These are phyloP conservation scores for Grosmannia clavigera DNA, from an alignment of 2,329 filamentous ascomycete species.

Conservation along the genomic window DNA sequence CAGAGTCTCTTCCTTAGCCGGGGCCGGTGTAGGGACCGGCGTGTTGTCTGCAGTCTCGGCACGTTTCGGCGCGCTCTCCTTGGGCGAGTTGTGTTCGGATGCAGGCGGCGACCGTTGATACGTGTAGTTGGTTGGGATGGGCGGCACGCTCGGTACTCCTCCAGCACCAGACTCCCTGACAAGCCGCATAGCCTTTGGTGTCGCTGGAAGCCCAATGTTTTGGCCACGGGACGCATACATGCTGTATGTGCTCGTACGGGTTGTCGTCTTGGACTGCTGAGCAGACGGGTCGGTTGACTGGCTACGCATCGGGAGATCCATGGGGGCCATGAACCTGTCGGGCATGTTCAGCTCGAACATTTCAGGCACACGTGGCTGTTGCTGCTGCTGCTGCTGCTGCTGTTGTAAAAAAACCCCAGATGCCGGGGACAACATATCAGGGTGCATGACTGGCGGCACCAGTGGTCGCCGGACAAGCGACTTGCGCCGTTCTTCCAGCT, in stretches of 20 bases:
- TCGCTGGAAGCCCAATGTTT: slow-evolving; percentile 72
- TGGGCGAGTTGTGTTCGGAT: slow-evolving; percentile 17
- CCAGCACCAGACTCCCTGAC: slow-evolving; percentile 48
- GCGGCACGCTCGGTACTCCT: slow-evolving; percentile 32
- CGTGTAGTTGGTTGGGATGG: slow-evolving; percentile 35
- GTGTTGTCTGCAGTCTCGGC: slow-evolving; percentile 7
- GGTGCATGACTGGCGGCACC: slow-evolving; percentile 68
- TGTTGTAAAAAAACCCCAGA: background rate
- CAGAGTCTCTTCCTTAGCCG: slow-evolving; percentile 16
- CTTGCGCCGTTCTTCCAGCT: slow-evolving; percentile 77
- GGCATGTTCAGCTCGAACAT: slow-evolving; percentile 28
- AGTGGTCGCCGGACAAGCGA: slow-evolving; percentile 72
- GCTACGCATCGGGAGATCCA: slow-evolving; percentile 42
- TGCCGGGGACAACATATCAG: slow-evolving; percentile 20
- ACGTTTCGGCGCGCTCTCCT: background rate
- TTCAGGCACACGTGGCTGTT: slow-evolving; percentile 14
- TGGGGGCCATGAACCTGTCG: slow-evolving; percentile 22
- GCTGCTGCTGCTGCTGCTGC: background rate
- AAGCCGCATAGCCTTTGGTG: slow-evolving; percentile 80
- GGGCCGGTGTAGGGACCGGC: background rate
- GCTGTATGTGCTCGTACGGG: slow-evolving; percentile 22
- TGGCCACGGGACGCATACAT: slow-evolving; percentile 36
- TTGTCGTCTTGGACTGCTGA: background rate
- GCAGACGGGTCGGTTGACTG: slow-evolving; percentile 51
- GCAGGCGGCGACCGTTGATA: slow-evolving; percentile 24